Evolutionary conservation across 192 early-diverging fungal species (phyloP).

Genomic region (Thamnidium elegans): DNA sequence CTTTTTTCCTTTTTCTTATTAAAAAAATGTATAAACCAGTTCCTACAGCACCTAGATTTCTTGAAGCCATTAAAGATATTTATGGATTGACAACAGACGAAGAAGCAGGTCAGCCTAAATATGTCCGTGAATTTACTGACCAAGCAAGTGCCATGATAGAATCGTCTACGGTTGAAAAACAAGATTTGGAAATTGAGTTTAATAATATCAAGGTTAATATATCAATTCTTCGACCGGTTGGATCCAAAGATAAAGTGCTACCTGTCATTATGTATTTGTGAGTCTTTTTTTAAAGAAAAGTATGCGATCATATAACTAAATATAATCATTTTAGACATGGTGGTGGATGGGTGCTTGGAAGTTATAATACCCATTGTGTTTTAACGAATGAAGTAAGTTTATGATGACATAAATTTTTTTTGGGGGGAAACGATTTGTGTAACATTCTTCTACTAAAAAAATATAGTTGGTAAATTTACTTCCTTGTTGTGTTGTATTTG

Average conservation of each 20-base stretch:
- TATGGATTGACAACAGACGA: not conserved
- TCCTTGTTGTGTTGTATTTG: conserved; percentile 16
- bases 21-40: not conserved
- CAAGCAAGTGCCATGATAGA: conserved; percentile 8
- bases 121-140: not conserved
- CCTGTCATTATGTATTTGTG: conserved; percentile 15
- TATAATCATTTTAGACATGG: conserved; percentile 6
- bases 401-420: too few species aligned
- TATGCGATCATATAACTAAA: not conserved
- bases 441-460: too few species aligned
- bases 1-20: not conserved
- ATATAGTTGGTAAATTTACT: conserved; percentile 5
- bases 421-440: too few species aligned
- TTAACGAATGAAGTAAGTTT: conserved; percentile 13
- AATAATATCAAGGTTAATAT: conserved; percentile 9
- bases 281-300: not conserved
- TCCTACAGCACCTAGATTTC: conserved; percentile 1
- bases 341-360: conserved; percentile 5
- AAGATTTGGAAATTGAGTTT: conserved; percentile 14
- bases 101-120: conserved; percentile 4
- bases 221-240: conserved; percentile 14
- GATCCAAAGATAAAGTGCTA: conserved; percentile 4
- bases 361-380: conserved; percentile 6
- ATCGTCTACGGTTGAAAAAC: conserved; percentile 5
- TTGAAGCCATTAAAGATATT: not conserved